Evolutionary conservation across 257 asterid genomes (phyloP), one percentile per base, ranked within the genome.

Genomic region (Solanum sejunctum): DNA sequence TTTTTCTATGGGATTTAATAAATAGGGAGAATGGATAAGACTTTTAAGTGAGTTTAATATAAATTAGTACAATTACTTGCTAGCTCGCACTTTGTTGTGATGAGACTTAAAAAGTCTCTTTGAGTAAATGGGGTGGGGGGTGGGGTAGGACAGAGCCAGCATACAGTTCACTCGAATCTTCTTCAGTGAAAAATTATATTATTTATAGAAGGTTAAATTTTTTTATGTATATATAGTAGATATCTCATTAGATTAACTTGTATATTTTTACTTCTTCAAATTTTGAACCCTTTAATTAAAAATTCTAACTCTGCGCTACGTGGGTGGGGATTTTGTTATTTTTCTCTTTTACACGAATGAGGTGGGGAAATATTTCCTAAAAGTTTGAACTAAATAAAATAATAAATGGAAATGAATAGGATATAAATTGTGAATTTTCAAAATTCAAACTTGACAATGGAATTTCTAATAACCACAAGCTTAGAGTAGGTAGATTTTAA

Each of bases 1-100:
- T 43, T 87, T 26, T 85, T 89, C 91, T 56, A 4, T 51, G n/a
- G 5, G 57, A 63, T 86, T 84, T 21, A 86, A 85, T 77, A 73
- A 52, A 69, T 67, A 63, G 18, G 18, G 17, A 75, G 2, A 56
- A 23, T 72, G 84, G 85, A 82, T 84, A 71, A 52, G 63, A 52
- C 61, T 5, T 49, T 21, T 26, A 80, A 28, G 41, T 77, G 47
- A 77, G 8, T 51, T 77, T 51, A 51, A 45, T 49, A 49, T 21
- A 2, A 21, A 75, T 73, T 73, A 36, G 61, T 49, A 10, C 12
- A 75, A 75, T 1, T 51, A 23, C 15, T 39, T 23, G 47, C 82
- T 51, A 77, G 21, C 23, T 77, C 63, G 26, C 82, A 51, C 16
- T 23, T 51, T 77, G 63, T 15, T 45, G 47, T 77, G 82, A 77